Percentiles rank a stretch among this genome's conserved stretches.
These are phyloP conservation scores for Alternaria sp. DNA, from an alignment of 2,329 filamentous ascomycete species.

Conservation along the genomic window DNA sequence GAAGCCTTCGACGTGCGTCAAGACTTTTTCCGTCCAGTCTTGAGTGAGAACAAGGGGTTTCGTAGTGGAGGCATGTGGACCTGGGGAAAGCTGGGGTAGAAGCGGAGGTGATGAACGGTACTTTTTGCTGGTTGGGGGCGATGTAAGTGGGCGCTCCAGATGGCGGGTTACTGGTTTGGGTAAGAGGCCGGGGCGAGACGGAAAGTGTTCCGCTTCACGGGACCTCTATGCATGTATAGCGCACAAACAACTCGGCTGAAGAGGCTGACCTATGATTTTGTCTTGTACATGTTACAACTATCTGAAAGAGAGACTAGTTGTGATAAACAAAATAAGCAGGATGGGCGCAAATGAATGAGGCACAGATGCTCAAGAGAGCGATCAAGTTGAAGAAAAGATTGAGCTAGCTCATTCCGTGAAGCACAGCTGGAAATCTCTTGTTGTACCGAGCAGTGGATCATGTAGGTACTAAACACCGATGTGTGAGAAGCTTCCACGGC, in stretches of 20 bases:
- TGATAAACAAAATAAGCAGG: too few species aligned
- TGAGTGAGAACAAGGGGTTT: background rate
- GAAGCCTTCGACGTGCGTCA: conserved; percentile 12
- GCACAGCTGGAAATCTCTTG: background rate
- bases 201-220: background rate
- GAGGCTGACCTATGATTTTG: too few species aligned
- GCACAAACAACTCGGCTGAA: too few species aligned
- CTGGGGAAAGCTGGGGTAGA: conserved; percentile 2
- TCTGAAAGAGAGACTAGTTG: too few species aligned
- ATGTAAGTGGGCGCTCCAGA: background rate
- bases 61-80: background rate
- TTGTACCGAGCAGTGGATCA: too few species aligned
- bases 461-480: too few species aligned
- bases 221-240: background rate
- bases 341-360: too few species aligned
- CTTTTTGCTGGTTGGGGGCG: background rate
- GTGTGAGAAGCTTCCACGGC: too few species aligned
- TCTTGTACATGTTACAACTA: too few species aligned
- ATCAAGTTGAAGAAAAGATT: too few species aligned
- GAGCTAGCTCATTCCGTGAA: too few species aligned
- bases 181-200: background rate
- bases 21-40: conserved; percentile 1
- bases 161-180: background rate
- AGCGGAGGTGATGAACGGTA: background rate
- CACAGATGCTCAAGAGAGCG: too few species aligned